These are phyloP conservation scores for Prunus campanulata DNA, from an alignment of 306 rosid species.

Conservation along the genomic window DNA sequence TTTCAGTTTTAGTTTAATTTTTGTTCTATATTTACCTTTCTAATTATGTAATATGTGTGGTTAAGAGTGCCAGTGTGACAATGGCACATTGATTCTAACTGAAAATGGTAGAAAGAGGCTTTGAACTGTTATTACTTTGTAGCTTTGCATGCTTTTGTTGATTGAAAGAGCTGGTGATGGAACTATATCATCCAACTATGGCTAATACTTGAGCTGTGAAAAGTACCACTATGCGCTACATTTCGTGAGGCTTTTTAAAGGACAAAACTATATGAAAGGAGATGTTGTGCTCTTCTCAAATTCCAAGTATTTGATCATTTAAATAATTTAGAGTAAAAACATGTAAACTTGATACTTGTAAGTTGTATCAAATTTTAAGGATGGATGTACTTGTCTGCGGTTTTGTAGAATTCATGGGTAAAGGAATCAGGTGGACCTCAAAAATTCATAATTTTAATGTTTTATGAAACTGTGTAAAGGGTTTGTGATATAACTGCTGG, in stretches of 20 bases:
- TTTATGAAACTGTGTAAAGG: neutral
- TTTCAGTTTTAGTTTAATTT: neutral
- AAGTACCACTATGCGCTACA: neutral
- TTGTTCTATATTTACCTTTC: neutral
- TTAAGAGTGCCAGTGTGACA: neutral
- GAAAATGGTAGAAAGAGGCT: neutral
- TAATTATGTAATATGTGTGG: neutral
- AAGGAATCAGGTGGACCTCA: neutral
- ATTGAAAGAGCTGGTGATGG: constrained; percentile 12
- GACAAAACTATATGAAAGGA: neutral
- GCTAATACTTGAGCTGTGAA: neutral
- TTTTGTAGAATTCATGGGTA: neutral
- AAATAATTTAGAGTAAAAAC: neutral
- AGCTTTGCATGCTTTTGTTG: constrained; percentile 1
- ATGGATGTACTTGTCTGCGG: neutral
- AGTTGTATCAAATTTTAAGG: neutral
- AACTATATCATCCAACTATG: neutral
- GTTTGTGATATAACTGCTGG: neutral
- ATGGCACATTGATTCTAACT: neutral
- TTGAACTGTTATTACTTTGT: neutral
- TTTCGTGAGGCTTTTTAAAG: neutral
- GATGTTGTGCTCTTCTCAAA: neutral
- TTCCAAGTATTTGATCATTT: neutral
- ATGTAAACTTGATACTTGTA: neutral
- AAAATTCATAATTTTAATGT: neutral